Evolutionary conservation across 768 basidiomycete genomes (phyloP), one percentile per base, ranked within the genome.

Genomic region (Suillus clintonianus): DNA sequence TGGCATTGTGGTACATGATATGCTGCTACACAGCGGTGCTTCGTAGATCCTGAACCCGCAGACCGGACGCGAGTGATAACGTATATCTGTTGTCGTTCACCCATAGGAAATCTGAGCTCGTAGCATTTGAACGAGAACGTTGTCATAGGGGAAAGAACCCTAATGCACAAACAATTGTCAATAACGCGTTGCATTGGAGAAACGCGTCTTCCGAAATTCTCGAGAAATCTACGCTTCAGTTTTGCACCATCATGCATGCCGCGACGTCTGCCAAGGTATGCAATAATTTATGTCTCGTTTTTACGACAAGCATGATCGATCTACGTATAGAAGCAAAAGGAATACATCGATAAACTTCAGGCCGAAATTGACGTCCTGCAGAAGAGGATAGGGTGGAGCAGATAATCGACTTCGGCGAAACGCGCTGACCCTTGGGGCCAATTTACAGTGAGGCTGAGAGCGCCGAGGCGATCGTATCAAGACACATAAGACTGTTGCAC

Each of bases 401-500:
- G 68, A 42, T 13, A 51, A 10, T 43, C 36, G 7, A 36, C 15
- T 60, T 19, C 43, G 37, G 36, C 22, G 15, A 2, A 47, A 41
- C 39, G 30, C 17, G 15, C 39, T 47, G 56, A 56, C 45, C 48
- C 19, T 43, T 58, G 51, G 39, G 22, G 58, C 48, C 17, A n/a
- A 24, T n/a, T 19, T 64, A 36, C 59, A 83, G 83, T 39, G 74
- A 72, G 60, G 61, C 73, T 50, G 80, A 81, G 63, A 83, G 87
- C 58, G 83, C 88, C 0, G 84, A 87, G 48, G 77, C 76, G 56
- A 84, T 90, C 9, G 85, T 89, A 27, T 85, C 87, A 64, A 76
- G 79, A 15, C 90, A 92, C 68, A 92, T 92, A 73, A 84, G 83
- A 67, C 78, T 91, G 4, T 77, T 92, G 41, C 92, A 93, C 72